These are phyloP conservation scores for Polychaeton citri DNA, from an alignment of 2,329 filamentous ascomycete species.

Conservation along the genomic window DNA sequence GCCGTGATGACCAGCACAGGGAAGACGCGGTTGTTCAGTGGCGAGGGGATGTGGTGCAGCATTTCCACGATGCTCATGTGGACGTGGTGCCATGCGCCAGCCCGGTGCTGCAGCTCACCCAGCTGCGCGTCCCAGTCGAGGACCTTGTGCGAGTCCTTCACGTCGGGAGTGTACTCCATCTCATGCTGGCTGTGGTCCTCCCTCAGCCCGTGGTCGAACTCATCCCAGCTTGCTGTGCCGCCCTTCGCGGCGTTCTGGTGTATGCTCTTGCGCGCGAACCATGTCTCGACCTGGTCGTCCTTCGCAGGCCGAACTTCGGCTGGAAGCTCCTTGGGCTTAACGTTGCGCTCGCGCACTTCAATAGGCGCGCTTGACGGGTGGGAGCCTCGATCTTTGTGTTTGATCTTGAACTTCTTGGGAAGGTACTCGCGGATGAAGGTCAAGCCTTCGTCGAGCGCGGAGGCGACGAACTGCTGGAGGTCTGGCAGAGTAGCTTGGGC, in stretches of 20 bases:
- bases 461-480: conserved; percentile 38
- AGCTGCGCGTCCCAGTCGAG: conserved; percentile 28
- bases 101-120: conserved; percentile 8
- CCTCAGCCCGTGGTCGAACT: conserved; percentile 49
- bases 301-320: conserved; percentile 11
- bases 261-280: conserved; percentile 50
- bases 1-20: conserved; percentile 50
- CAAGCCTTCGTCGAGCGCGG: conserved; percentile 45
- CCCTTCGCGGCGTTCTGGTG: conserved; percentile 40
- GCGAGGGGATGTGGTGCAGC: conserved; percentile 47
- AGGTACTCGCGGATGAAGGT: conserved; percentile 45
- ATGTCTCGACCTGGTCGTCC: conserved; percentile 37
- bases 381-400: conserved; percentile 34
- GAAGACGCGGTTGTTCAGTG: conserved; percentile 53
- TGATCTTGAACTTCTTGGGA: conserved; percentile 40
- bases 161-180: conserved; percentile 43
- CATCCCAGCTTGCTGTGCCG: conserved; percentile 48
- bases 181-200: conserved; percentile 45
- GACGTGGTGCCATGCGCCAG: conserved; percentile 22
- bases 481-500: conserved; percentile 25
- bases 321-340: conserved; percentile 33
- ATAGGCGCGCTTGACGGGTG: conserved; percentile 39
- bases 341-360: conserved; percentile 39
- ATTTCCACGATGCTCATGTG: conserved; percentile 46
- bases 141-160: conserved; percentile 36